Evolutionary conservation across 2,329 filamentous ascomycete genomes (phyloP), one percentile per base, ranked within the genome.

Genomic region (Waltergamsia citrina): DNA sequence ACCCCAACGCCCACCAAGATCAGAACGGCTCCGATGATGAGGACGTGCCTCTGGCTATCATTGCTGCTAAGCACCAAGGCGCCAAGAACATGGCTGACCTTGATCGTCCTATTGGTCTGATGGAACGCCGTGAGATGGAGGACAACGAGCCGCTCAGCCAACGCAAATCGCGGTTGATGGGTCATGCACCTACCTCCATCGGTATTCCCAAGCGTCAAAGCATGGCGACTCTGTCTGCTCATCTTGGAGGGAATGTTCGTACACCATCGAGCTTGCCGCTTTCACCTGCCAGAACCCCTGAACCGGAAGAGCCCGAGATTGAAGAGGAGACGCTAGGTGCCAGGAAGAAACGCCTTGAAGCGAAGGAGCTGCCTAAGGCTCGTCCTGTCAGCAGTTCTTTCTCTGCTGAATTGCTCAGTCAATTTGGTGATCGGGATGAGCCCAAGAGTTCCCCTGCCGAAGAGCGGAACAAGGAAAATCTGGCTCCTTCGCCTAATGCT

Each of bases 101-200:
- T 42, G 69, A 78, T 57, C 60, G 77, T 9, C 83, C 84, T 1
- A 54, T 86, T 5, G 85, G 85, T 5, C 56, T 92, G 36, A 79
- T 92, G 65, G 83, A 93, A 51, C 78, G 76, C 46, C 78, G 85
- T 30, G 81, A 93, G 38, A 62, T 92, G 43, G 92, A 98, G 53
- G 92, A 98, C 48, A 92, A 87, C 36, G 92, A 96, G 53, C 88
- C 92, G 1, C 65, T 95, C 15, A 87, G 82, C 47, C 71, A 71
- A 25, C 79, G 88, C 3, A 77, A 85, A 31, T 82, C 81, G 26
- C 72, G 88, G 36, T 67, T 95, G 6, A 71, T 80, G 28, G 85
- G 84, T 24, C 67, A 71, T 12, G 62, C 67, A 28, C 68, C 70
- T 14, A 57, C 60, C 28, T 57, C 59, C 1, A 52, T 60, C 6